Percentiles rank a stretch among this genome's conserved stretches.
phyloP scores from a whole-genome alignment of 768 basidiomycete species.

The Symmetrospora coprosmae region DNA sequence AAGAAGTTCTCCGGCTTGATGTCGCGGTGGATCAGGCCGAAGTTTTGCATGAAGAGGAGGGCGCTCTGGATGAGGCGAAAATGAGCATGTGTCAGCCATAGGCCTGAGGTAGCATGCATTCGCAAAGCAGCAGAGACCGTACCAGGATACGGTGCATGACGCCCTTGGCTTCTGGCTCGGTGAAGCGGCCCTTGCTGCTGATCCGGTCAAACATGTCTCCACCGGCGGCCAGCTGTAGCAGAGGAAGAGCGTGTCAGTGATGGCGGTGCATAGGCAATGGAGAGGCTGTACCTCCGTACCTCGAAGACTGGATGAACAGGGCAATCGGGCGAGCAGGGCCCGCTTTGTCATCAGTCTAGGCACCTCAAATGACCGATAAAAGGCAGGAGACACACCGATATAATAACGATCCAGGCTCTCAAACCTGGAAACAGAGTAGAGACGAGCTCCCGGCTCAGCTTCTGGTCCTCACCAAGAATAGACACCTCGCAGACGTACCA shows the following conservation, averaged over 20 bases:
- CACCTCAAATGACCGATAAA: no score
- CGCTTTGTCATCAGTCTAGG: no score
- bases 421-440: not conserved
- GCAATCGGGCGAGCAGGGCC: no score
- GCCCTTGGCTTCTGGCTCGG: conserved; percentile 4
- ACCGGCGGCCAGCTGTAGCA: conserved; percentile 11
- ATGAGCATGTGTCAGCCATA: not conserved
- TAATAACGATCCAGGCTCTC: conserved; percentile 20
- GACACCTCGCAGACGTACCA: not conserved
- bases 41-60: conserved; percentile 7
- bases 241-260: not conserved
- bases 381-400: no score
- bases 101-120: not conserved
- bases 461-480: no score
- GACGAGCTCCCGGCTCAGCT: no score
- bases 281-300: not conserved
- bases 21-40: conserved; percentile 17
- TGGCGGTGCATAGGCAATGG: not conserved
- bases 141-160: conserved; percentile 10
- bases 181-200: not conserved
- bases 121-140: no score
- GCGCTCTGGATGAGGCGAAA: not conserved
- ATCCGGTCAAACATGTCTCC: conserved; percentile 21
- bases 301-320: no score
- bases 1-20: conserved; percentile 22